A percentile compares a stretch with the other conserved stretches of the same genome.
These are phyloP conservation scores for Phylloporus rhodoxanthus DNA, from an alignment of 768 basidiomycete species.

Conservation along the genomic window DNA sequence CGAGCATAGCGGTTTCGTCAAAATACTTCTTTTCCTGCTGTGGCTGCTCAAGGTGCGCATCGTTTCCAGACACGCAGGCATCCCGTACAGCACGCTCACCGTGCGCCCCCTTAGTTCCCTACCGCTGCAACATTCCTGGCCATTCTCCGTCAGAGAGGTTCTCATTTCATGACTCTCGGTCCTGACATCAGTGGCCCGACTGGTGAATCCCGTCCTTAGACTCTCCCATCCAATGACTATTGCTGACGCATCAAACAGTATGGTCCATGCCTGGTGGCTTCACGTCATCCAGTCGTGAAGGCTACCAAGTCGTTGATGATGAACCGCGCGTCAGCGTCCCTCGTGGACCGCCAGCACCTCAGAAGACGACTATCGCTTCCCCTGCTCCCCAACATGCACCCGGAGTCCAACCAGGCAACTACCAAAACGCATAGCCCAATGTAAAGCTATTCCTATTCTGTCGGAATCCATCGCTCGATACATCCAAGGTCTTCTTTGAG, in stretches of 20 bases:
- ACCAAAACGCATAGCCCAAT: conserved; percentile 22
- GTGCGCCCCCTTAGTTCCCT: conserved; percentile 42
- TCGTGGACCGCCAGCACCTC: conserved; percentile 14
- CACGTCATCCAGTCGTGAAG: conserved; percentile 45
- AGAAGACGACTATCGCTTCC: conserved; percentile 7
- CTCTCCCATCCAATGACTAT: too few relatives aligned
- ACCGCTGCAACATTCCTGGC: conserved; percentile 48
- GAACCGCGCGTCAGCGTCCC: conserved; percentile 19
- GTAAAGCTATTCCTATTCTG: too few relatives aligned
- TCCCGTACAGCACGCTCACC: too few relatives aligned
- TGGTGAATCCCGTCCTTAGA: conserved; percentile 32
- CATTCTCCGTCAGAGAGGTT: conserved; percentile 54
- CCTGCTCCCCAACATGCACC: conserved; percentile 15
- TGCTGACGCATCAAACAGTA: conserved; percentile 34
- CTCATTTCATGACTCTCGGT: conserved; percentile 46
- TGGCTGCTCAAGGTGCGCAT: conserved; percentile 51
- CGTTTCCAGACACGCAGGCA: neutral
- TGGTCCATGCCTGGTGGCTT: conserved; percentile 79
- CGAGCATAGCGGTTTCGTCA: conserved; percentile 50
- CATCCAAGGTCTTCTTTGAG: neutral
- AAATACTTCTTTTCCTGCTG: conserved; percentile 48
- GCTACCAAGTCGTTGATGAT: conserved; percentile 61
- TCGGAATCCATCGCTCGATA: neutral
- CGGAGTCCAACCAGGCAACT: conserved; percentile 19
- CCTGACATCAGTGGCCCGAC: conserved; percentile 53